Base-by-base conservation (phyloP, 345 rosid species). In the Eucalyptus erythrocorys region DNA sequence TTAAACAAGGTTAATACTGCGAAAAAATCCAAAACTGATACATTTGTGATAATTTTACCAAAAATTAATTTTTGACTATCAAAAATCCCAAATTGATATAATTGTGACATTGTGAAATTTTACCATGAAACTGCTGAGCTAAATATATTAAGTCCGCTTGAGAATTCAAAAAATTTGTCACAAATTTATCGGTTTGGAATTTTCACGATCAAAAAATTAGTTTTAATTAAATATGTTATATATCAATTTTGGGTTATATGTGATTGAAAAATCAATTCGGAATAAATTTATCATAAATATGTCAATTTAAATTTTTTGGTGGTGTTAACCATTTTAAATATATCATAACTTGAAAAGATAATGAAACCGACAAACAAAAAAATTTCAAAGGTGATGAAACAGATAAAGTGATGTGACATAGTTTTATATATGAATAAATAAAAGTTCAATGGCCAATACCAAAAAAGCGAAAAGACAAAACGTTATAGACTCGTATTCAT, bases 111-210 rank as follows among this genome's bases (percentile, higher is more conserved):
- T 51, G 10, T 21, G 1, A 51, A 55, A 55, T 55, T 55, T 55
- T 55, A 55, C 30, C 1, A 1, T 24, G 30, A 55, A 24, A 4
- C 5, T 10, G 13, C 1, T 24, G 3, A 55, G 61, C 13, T 10
- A 55, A 10, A 55, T 24, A 26, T 51, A 51, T 21, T 51, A 51
- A 3, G 10, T 51, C 26, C 26, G 8, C 57, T 8, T 51, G 26
- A 51, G 2, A 51, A 51, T 51, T 51, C 0, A 7, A 4, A 51
- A 19, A 51, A 19, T 51, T 51, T 51, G 24, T 19, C 2, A 4
- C 1, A 0, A 1, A 2, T 7, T 51, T 51, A 51, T 51, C 0
- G 57, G 24, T 51, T 51, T 51, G 4, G 10, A 1, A 51, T 51
- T 21, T 51, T 19, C 57, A 51, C 0, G 1, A 51, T 21, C 8